These are phyloP conservation scores for Rhodotorula paludigena DNA, from an alignment of 768 basidiomycete species.

Conservation along the genomic window DNA sequence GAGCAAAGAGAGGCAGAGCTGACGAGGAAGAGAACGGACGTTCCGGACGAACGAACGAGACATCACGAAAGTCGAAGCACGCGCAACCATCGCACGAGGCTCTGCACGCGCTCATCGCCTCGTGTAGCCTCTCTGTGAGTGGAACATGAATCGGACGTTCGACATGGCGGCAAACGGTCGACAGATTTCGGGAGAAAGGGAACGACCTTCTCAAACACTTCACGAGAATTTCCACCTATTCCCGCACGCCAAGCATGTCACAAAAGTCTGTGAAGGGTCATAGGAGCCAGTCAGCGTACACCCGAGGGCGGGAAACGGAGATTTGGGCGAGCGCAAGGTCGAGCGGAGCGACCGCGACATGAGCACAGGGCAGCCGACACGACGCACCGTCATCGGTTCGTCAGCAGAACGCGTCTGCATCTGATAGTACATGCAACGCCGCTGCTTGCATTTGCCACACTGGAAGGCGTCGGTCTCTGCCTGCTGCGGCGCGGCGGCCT, in stretches of 20 bases:
- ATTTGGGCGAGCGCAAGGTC: background rate
- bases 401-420: conserved; percentile 96
- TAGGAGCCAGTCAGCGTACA: conserved; percentile 11
- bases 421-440: conserved; percentile 50
- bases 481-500: conserved; percentile 80
- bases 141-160: too few relatives aligned
- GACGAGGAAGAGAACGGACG: too few relatives aligned
- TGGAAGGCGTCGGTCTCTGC: conserved; percentile 98
- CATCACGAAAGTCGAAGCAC: too few relatives aligned
- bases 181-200: background rate
- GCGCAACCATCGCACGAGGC: too few relatives aligned
- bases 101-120: too few relatives aligned
- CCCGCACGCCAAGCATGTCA: conserved; percentile 57
- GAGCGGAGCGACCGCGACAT: background rate
- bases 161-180: too few relatives aligned
- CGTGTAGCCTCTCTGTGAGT: too few relatives aligned
- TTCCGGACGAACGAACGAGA: too few relatives aligned
- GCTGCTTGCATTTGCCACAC: conserved; percentile 89
- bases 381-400: conserved; percentile 91
- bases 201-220: background rate
- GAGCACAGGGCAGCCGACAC: too few relatives aligned
- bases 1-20: too few relatives aligned
- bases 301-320: background rate
- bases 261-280: conserved; percentile 62
- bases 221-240: conserved; percentile 63